Percentiles rank a stretch among this genome's conserved stretches.
Evolutionary conservation across 441 rosid species (phyloP).

Genomic region (Gossypium trilobum): DNA sequence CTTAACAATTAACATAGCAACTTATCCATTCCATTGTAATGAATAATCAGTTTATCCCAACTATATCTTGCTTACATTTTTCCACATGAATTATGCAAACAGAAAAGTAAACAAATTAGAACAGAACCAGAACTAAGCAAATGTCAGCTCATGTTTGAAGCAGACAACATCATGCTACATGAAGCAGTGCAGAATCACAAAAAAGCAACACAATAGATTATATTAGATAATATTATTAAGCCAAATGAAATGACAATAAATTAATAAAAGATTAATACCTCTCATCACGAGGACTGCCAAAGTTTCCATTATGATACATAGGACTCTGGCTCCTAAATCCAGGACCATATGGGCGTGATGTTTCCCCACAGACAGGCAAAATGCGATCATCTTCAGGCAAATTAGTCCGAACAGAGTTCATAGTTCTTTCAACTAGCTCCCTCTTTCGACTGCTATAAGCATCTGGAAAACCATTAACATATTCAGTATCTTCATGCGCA

Average conservation of each 20-base stretch:
- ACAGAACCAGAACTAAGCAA: not conserved
- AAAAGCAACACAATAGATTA: not conserved
- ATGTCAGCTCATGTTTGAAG: not conserved
- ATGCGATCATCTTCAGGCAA: constrained; percentile 38
- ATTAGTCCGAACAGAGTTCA: constrained; percentile 32
- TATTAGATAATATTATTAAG: not conserved
- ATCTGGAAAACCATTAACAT: constrained; percentile 30
- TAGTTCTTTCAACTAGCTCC: constrained; percentile 31
- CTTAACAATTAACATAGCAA: not conserved
- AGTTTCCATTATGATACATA: constrained; percentile 26
- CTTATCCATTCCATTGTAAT: not conserved
- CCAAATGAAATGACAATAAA: not conserved
- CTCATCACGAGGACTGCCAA: constrained; percentile 34
- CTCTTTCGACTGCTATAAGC: constrained; percentile 35
- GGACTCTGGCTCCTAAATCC: constrained; percentile 34
- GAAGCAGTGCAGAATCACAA: not conserved
- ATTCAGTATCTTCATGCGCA: constrained; percentile 25
- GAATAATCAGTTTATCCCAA: not conserved
- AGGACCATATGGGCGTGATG: constrained; percentile 25
- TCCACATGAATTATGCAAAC: not conserved
- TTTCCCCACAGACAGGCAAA: constrained; percentile 26
- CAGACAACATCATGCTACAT: not conserved
- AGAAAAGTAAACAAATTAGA: constrained; percentile 1
- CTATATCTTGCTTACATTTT: not conserved
- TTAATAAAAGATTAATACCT: constrained; percentile 32